Percentiles rank a stretch among this genome's conserved stretches.
Conservation (phyloP, 2,329 filamentous ascomycete species). For the Fusarium buharicum region DNA sequence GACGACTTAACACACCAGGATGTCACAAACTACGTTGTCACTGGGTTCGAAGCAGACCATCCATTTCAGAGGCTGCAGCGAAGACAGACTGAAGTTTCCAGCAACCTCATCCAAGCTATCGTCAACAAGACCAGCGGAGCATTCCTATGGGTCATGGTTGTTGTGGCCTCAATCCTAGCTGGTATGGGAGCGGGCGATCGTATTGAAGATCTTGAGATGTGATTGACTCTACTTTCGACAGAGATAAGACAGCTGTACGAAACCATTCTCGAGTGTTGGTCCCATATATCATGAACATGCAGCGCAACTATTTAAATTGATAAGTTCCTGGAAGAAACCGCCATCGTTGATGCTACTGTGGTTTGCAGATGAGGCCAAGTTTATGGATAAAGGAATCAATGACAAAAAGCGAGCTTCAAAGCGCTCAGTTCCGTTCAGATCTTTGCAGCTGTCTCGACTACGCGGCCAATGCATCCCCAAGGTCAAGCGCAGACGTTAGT, state of each 20-base stretch:
- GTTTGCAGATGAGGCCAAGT: constrained; percentile 13
- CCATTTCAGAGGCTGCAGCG: not conserved
- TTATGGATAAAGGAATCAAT: not conserved
- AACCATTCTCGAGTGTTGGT: not conserved
- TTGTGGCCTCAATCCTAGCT: constrained; percentile 6
- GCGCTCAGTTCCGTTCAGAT: too few relatives aligned
- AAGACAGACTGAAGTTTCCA: not conserved
- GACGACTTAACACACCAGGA: constrained; percentile 9
- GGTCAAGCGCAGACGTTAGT: not conserved
- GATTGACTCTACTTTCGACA: not conserved
- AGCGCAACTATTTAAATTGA: constrained; percentile 1
- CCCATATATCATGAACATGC: constrained; percentile 10
- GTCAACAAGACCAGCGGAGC: not conserved
- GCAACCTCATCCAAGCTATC: not conserved
- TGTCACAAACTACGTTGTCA: not conserved
- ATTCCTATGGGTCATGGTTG: constrained; percentile 17
- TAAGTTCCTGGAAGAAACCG: rapidly evolving
- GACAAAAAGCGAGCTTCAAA: too few relatives aligned
- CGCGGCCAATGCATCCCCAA: rapidly evolving
- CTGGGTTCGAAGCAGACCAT: rapidly evolving
- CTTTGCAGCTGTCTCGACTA: rapidly evolving
- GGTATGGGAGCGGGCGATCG: constrained; percentile 11
- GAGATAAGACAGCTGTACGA: not conserved
- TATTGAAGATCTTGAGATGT: not conserved
- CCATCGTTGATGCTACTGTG: not conserved